phyloP scores from a whole-genome alignment of 2,329 filamentous ascomycete genomes.

The Ustulina deusta region DNA sequence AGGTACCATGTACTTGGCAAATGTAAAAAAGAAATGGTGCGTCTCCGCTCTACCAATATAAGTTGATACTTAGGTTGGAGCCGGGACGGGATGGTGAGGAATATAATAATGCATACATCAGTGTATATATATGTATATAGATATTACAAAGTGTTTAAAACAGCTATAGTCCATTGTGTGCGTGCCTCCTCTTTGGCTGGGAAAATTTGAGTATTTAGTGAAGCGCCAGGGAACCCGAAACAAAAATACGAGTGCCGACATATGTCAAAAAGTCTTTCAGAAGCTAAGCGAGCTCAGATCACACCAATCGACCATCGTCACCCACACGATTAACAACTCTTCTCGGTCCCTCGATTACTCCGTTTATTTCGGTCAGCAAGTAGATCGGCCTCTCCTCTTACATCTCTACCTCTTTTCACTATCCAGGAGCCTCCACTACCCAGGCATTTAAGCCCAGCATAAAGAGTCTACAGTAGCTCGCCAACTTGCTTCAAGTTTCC shows the following conservation, averaged over 20 bases:
- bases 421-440: neutral
- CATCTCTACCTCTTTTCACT: neutral
- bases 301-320: neutral
- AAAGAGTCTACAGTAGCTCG: neutral
- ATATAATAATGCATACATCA: neutral
- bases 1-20: slow-evolving; percentile 10
- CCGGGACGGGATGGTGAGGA: neutral
- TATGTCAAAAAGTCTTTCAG: too few relatives aligned
- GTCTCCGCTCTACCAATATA: neutral
- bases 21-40: neutral
- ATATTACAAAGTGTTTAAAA: neutral
- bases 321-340: neutral
- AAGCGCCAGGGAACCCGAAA: neutral
- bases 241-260: neutral
- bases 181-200: neutral
- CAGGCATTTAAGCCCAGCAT: neutral
- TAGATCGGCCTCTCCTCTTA: neutral
- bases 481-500: neutral
- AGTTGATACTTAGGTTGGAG: neutral
- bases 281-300: slow-evolving; percentile 7
- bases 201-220: neutral
- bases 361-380: neutral
- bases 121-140: neutral
- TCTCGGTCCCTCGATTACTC: neutral
- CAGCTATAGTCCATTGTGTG: neutral